Base-by-base conservation (phyloP, 345 rosid species). In the Conringia planisiliqua region DNA sequence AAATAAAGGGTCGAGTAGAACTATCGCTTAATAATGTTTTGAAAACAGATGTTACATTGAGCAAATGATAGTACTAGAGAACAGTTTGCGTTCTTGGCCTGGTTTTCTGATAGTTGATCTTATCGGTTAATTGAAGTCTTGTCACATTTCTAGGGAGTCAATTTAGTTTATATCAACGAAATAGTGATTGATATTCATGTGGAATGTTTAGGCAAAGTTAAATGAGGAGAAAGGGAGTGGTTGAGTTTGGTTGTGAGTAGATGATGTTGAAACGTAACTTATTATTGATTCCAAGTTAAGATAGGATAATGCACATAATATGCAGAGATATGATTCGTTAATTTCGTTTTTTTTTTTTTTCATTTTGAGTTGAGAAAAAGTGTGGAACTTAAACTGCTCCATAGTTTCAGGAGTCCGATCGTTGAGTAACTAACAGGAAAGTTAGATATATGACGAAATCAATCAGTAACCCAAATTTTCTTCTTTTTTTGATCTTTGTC, bases 201-300 rank as follows among this genome's bases (percentile, higher is more conserved):
- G 52, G 56, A 75, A 68, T 66, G 29, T 67, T 67, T 18, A 66
- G 61, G 61, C 54, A 24, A 39, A 29, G 54, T 26, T n/a, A 51
- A 42, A 46, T 6, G 63, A 72, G 62, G 20, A 52, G 55, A 51
- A 27, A 40, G 0, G 9, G 52, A 67, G 73, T 66, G 11, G 78
- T 67, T 75, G 68, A 20, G 70, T 75, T 38, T 40, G 12, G 55
- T 26, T 58, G 55, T 68, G 74, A 40, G 40, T 29, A 68, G 62
- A 75, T 75, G 74, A 60, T 51, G 57, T 60, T 76, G 70, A 68
- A 68, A 75, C 47, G 1, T 59, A 30, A 29, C 67, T 54, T 14
- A 6, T 18, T 50, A 6, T 35, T 33, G 64, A 43, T 36, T 58
- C 10, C n/a, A 58, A 58, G 60, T 48, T 51, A 50, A 50, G 30